Conservation (phyloP, 495 filamentous ascomycete genomes). For the Podospora tetraspora region DNA sequence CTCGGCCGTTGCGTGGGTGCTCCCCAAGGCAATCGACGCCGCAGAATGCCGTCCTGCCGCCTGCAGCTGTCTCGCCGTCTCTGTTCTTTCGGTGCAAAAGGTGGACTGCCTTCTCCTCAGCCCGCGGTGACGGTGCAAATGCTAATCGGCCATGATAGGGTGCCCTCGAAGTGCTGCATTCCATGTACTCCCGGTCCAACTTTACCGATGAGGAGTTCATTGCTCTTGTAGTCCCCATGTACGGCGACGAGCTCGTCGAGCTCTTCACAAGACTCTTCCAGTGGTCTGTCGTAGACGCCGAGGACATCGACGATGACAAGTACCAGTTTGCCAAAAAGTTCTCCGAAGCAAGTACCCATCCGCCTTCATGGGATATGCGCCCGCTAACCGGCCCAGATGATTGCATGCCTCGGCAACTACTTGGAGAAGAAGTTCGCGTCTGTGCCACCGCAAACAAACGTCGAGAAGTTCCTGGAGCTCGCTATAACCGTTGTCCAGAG, state of each 20-base stretch:
- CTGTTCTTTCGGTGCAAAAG: slow-evolving; percentile 64
- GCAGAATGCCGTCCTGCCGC: slow-evolving; percentile 65
- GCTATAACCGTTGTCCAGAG: slow-evolving; percentile 74
- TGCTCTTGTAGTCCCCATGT: slow-evolving; percentile 73
- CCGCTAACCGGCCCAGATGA: slow-evolving; percentile 51
- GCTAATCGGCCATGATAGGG: slow-evolving; percentile 4
- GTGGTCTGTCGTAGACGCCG: slow-evolving; percentile 73
- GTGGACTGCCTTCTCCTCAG: not conserved
- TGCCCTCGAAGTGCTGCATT: slow-evolving; percentile 75
- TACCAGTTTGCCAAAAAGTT: slow-evolving; percentile 91
- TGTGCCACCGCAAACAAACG: slow-evolving; percentile 50
- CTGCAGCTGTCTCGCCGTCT: slow-evolving; percentile 66
- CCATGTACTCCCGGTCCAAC: slow-evolving; percentile 67
- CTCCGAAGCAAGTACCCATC: slow-evolving; percentile 61
- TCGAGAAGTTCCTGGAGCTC: slow-evolving; percentile 73
- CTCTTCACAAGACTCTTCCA: slow-evolving; percentile 73
- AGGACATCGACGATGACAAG: slow-evolving; percentile 81
- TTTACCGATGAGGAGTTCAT: slow-evolving; percentile 76
- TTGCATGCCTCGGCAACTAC: slow-evolving; percentile 77
- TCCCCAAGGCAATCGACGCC: slow-evolving; percentile 69
- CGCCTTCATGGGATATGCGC: slow-evolving; percentile 1
- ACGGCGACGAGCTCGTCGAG: slow-evolving; percentile 59
- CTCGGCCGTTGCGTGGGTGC: slow-evolving; percentile 75
- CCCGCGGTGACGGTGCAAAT: slow-evolving; percentile 3
- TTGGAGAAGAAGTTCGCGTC: slow-evolving; percentile 68